A percentile compares a stretch with the other conserved stretches of the same genome.
phyloP scores from a whole-genome alignment of 352 stramenopile species.

The Saprolegnia parasitica region DNA sequence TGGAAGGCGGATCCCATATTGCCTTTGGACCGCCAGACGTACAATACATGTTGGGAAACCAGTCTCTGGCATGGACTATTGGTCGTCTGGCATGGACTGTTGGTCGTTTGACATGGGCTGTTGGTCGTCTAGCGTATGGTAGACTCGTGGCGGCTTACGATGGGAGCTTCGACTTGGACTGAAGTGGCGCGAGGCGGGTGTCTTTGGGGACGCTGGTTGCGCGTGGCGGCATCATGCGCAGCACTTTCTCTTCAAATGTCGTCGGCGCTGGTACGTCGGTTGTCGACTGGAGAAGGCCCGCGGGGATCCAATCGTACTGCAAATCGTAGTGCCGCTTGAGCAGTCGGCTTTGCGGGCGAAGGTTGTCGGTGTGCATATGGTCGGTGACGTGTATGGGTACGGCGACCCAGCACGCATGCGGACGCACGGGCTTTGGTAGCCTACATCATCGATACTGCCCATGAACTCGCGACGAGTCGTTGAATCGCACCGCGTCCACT shows the following conservation, averaged over 20 bases:
- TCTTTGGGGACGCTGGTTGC: background rate
- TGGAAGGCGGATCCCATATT: too few species aligned
- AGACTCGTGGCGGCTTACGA: too few species aligned
- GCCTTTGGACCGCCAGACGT: too few species aligned
- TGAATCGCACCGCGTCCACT: constrained; percentile 42
- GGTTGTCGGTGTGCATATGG: background rate
- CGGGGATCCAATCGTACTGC: constrained; percentile 58
- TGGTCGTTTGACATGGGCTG: too few species aligned
- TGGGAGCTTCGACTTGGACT: too few species aligned
- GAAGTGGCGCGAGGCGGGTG: background rate
- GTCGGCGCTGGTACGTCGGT: background rate
- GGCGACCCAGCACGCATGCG: constrained; percentile 56
- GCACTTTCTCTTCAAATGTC: constrained; percentile 33
- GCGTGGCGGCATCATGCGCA: constrained; percentile 34
- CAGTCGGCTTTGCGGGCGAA: constrained; percentile 23
- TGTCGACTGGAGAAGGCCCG: constrained; percentile 31
- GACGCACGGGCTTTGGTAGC: constrained; percentile 43
- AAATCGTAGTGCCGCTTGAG: constrained; percentile 34
- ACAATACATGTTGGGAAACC: too few species aligned
- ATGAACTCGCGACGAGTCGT: constrained; percentile 24
- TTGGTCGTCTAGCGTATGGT: too few species aligned
- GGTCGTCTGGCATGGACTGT: too few species aligned
- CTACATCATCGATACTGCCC: constrained; percentile 44
- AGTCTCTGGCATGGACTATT: too few species aligned
- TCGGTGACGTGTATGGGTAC: constrained; percentile 37